Evolutionary conservation across 73 alveolate genomes (phyloP).

Genomic region (Paramecium bursaria): DNA sequence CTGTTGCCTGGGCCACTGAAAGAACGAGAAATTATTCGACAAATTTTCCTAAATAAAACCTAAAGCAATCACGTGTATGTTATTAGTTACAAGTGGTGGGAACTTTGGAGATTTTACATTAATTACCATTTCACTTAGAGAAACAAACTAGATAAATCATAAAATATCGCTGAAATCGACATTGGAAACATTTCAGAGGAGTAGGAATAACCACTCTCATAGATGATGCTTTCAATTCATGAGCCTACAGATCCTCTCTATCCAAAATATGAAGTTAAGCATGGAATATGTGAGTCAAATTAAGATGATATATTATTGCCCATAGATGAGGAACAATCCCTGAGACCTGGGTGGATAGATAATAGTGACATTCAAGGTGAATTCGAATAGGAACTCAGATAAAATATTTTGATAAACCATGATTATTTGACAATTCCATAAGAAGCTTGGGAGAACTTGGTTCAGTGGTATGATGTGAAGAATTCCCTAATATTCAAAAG

Average conservation of each 20-base stretch:
- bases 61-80: conserved; percentile 56
- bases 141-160: conserved; percentile 1
- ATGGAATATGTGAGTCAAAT: conserved; percentile 50
- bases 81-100: conserved; percentile 73
- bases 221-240: background rate
- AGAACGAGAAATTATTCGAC: conserved; percentile 72
- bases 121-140: conserved; percentile 38
- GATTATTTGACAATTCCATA: background rate
- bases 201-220: conserved; percentile 39
- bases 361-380: background rate
- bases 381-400: background rate
- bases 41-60: conserved; percentile 24
- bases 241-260: conserved; percentile 28
- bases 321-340: background rate
- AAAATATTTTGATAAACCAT: too few relatives aligned
- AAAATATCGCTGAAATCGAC: conserved; percentile 25
- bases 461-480: background rate
- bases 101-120: conserved; percentile 68
- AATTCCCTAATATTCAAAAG: conserved; percentile 75
- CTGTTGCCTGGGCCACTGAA: conserved; percentile 78
- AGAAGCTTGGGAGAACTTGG: background rate
- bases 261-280: conserved; percentile 27
- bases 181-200: conserved; percentile 35
- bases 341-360: background rate
- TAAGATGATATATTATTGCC: background rate